A percentile compares a stretch with the other conserved stretches of the same genome.
Conservation (phyloP, 805 yeast species). For the Metschnikowia henanensis region DNA sequence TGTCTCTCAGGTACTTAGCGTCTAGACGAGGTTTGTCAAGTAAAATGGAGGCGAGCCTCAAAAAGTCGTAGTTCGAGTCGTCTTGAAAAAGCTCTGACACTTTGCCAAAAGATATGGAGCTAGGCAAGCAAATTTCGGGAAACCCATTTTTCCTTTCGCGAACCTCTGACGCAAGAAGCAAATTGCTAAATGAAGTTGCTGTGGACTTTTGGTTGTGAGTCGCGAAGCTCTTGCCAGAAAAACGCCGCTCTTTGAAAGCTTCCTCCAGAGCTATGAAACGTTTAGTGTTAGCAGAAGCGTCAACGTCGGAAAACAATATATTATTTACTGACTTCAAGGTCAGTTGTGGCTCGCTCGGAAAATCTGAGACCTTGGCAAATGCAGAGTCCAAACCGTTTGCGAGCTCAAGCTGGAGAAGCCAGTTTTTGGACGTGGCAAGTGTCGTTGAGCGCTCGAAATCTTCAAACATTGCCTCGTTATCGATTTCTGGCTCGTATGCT, state of each 20-base stretch:
- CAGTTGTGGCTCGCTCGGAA: conserved; percentile 16
- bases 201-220: conserved; percentile 15
- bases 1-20: conserved; percentile 10
- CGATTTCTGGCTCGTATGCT: conserved; percentile 68
- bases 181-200: not conserved
- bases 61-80: conserved; percentile 31
- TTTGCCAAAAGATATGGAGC: conserved; percentile 21
- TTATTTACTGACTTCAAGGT: conserved; percentile 43
- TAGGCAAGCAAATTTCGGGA: conserved; percentile 22
- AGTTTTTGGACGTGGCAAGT: conserved; percentile 53
- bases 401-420: conserved; percentile 65
- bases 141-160: conserved; percentile 25
- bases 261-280: conserved; percentile 27
- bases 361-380: conserved; percentile 29
- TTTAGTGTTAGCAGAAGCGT: conserved; percentile 21
- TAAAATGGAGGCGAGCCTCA: conserved; percentile 63
- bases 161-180: conserved; percentile 22
- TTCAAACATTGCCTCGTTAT: conserved; percentile 35
- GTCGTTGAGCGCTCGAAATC: conserved; percentile 42
- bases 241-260: conserved; percentile 7
- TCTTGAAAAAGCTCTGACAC: conserved; percentile 14
- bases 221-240: conserved; percentile 1
- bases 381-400: conserved; percentile 45
- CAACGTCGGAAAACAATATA: conserved; percentile 48
- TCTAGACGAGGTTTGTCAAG: conserved; percentile 36